Evolutionary conservation across 768 basidiomycete genomes (phyloP), one percentile per base, ranked within the genome.

Genomic region (Podaxis pistillaris): DNA sequence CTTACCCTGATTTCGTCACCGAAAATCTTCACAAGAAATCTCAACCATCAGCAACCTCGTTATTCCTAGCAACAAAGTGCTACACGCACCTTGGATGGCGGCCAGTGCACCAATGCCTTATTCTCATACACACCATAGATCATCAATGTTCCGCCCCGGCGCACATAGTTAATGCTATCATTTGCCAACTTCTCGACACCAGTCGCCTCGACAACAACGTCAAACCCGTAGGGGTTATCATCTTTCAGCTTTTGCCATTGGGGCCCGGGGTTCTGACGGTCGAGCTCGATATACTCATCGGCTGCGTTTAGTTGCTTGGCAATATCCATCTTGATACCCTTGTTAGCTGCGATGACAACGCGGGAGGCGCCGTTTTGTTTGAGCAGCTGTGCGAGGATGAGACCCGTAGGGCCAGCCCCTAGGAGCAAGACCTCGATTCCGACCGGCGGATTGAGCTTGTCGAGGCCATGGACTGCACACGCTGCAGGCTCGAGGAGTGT

Each of bases 41-140:
- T 12, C 33, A 59, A 47, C 50, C n/a, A 11, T 55, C 11, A 55
- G 36, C 26, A 57, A 57, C 7, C 24, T 33, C 36, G 26, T 28
- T 15, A n/a, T 24, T 64, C 56, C 38, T 19, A n/a, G 30, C 56
- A 59, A 60, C 47, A 50, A 33, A 58, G 36, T n/a, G n/a, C 13
- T 19, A 79, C 76, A 72, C 88, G 86, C 60, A 93, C 91, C 79
- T 91, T 93, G 56, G 86, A 84, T 2, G 93, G 94, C 1, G 92
- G 84, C 93, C 93, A 96, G 67, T 88, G 86, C 1, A 96, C 91
- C 22, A 83, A 80, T 1, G 92, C 94, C 64, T 87, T 86, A 76
- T 94, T 88, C 73, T 88, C 89, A 71, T 96, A 96, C 41, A 96
- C 94, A 44, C 94, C 94, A 69, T 96, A 96, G 49, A 93, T 83